A percentile compares a stretch with the other conserved stretches of the same genome.
Evolutionary conservation across 2,329 filamentous ascomycete genomes (phyloP).

Genomic region (Venturia carpophila): DNA sequence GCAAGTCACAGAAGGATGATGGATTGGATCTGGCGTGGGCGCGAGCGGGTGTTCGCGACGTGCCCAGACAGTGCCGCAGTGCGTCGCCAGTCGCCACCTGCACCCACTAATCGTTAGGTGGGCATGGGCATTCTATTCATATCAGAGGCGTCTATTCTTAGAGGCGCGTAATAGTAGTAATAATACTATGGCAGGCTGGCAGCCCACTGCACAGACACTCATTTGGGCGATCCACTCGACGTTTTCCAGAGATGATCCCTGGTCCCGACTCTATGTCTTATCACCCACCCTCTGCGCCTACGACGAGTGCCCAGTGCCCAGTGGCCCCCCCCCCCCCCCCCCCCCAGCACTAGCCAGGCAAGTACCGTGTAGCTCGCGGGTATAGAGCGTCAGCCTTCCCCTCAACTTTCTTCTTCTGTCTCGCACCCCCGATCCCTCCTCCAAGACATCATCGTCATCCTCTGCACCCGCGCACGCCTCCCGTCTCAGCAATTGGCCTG

Average conservation of each 20-base stretch:
- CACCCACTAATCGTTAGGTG: not conserved
- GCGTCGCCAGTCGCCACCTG: not conserved
- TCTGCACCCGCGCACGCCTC: not conserved
- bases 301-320: too few relatives aligned
- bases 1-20: not conserved
- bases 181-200: not conserved
- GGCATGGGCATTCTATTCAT: not conserved
- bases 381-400: too few relatives aligned
- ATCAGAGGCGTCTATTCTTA: not conserved
- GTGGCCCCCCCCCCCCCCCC: too few relatives aligned
- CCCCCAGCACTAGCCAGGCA: too few relatives aligned
- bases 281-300: not conserved
- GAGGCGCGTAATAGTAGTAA: not conserved
- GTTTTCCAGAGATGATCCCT: not conserved
- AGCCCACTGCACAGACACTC: not conserved
- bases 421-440: not conserved
- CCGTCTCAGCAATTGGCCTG: not conserved
- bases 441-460: not conserved
- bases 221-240: constrained; percentile 1
- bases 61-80: not conserved
- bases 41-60: not conserved
- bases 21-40: too few relatives aligned
- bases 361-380: too few relatives aligned
- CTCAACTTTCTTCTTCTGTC: not conserved
- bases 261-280: not conserved